Evolutionary conservation across 1,139 yeast genomes (phyloP).

Genomic region (Kodamaea suecica): DNA sequence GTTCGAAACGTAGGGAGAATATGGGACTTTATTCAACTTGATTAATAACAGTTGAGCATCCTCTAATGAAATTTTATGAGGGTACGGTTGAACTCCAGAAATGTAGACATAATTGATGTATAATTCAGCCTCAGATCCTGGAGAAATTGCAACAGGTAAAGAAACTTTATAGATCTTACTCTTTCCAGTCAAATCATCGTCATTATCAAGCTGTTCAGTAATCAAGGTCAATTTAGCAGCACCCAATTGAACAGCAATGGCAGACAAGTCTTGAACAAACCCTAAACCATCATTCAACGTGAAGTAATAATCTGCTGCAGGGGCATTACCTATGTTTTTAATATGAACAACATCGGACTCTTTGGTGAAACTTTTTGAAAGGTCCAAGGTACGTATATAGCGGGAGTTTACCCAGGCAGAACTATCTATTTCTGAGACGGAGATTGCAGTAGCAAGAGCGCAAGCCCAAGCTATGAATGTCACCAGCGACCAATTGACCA

Average conservation of each 20-base stretch:
- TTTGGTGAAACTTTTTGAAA: slow-evolving; percentile 62
- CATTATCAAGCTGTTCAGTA: slow-evolving; percentile 22
- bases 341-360: slow-evolving; percentile 58
- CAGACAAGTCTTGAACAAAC: slow-evolving; percentile 46
- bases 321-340: slow-evolving; percentile 55
- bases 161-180: slow-evolving; percentile 37
- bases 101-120: slow-evolving; percentile 53
- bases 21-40: slow-evolving; percentile 54
- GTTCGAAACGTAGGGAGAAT: slow-evolving; percentile 60
- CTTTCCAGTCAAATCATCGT: slow-evolving; percentile 26
- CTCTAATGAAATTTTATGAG: slow-evolving; percentile 57
- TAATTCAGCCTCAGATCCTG: slow-evolving; percentile 52
- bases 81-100: slow-evolving; percentile 55
- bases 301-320: slow-evolving; percentile 58
- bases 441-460: slow-evolving; percentile 8
- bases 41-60: slow-evolving; percentile 61
- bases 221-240: slow-evolving; percentile 28
- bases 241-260: slow-evolving; percentile 34
- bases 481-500: slow-evolving; percentile 8
- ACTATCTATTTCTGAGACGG: slow-evolving; percentile 8
- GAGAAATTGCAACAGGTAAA: slow-evolving; percentile 67
- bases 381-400: slow-evolving; percentile 55
- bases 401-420: slow-evolving; percentile 45
- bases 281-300: slow-evolving; percentile 46
- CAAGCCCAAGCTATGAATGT: slow-evolving; percentile 1